Evolutionary conservation across 768 basidiomycete genomes (phyloP).

Genomic region (Leucogyrophana mollusca): DNA sequence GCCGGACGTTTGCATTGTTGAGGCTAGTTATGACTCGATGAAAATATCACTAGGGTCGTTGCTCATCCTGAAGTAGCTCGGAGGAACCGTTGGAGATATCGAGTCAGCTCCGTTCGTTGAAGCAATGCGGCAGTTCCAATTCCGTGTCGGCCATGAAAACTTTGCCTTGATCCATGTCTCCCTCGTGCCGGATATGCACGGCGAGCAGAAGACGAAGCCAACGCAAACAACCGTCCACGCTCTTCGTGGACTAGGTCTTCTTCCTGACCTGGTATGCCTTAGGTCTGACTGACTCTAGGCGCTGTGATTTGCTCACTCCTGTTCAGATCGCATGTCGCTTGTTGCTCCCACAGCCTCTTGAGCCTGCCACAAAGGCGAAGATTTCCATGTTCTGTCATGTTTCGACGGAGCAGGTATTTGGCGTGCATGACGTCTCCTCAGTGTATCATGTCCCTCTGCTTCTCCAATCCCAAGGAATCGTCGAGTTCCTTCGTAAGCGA

Average conservation of each 20-base stretch:
- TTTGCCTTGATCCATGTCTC: slow-evolving; percentile 97
- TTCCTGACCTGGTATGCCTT: slow-evolving; percentile 81
- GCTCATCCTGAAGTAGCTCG: slow-evolving; percentile 57
- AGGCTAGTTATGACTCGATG: slow-evolving; percentile 43
- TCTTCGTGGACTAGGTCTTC: slow-evolving; percentile 85
- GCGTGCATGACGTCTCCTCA: slow-evolving; percentile 93
- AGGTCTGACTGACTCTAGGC: not conserved
- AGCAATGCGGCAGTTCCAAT: slow-evolving; percentile 99
- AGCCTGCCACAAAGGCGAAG: slow-evolving; percentile 85
- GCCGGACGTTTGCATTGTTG: slow-evolving; percentile 97
- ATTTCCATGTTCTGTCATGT: slow-evolving; percentile 99
- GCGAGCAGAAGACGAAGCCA: slow-evolving; percentile 99
- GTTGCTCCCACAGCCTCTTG: slow-evolving; percentile 76
- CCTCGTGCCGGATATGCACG: slow-evolving; percentile 97
- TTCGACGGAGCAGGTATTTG: slow-evolving; percentile 82
- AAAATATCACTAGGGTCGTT: not conserved
- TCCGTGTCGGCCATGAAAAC: slow-evolving; percentile 94
- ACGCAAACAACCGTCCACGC: slow-evolving; percentile 97
- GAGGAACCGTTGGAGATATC: slow-evolving; percentile 98
- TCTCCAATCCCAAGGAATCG: slow-evolving; percentile 88
- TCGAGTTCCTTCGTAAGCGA: slow-evolving; percentile 78
- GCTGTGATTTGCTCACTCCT: not conserved
- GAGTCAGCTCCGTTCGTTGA: slow-evolving; percentile 98
- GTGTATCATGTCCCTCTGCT: slow-evolving; percentile 97
- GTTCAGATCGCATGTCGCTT: slow-evolving; percentile 89